phyloP scores from a whole-genome alignment of 108 stramenopile genomes.

The Skeletonema marinoi region DNA sequence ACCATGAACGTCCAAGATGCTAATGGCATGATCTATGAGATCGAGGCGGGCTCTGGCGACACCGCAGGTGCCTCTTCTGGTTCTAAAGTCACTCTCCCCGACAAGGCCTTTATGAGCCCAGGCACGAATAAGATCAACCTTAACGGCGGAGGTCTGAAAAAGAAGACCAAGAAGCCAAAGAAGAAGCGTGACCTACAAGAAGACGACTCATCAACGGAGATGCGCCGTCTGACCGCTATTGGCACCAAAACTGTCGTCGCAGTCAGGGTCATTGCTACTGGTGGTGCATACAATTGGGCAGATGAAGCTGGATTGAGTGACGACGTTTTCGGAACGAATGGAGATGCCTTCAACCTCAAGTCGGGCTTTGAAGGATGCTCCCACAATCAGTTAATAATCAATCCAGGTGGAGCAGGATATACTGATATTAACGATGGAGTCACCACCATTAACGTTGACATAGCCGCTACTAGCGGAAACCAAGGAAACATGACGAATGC shows the following conservation, averaged over 20 bases:
- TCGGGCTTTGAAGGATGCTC: conserved; percentile 42
- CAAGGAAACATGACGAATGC: conserved; percentile 9
- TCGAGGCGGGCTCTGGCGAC: background rate
- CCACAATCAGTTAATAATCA: conserved; percentile 27
- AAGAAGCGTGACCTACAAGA: background rate
- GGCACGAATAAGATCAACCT: background rate
- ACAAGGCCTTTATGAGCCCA: background rate
- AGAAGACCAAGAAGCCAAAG: background rate
- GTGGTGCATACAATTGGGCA: background rate
- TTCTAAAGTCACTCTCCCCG: background rate
- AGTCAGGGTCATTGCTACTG: conserved; percentile 28
- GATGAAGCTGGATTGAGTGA: background rate
- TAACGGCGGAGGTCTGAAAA: background rate
- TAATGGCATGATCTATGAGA: background rate
- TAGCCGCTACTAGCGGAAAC: background rate
- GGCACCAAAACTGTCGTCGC: conserved; percentile 32
- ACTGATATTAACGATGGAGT: background rate
- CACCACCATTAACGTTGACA: background rate
- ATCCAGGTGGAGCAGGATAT: background rate
- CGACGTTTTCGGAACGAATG: background rate
- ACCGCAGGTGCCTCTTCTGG: background rate
- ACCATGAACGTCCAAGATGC: background rate
- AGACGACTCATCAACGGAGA: background rate
- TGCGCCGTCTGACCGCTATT: background rate
- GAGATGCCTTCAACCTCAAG: conserved; percentile 15